Percentiles rank a stretch among this genome's conserved stretches.
Evolutionary conservation across 345 rosid species (phyloP).

Genomic region (Anastatica hierochuntica): DNA sequence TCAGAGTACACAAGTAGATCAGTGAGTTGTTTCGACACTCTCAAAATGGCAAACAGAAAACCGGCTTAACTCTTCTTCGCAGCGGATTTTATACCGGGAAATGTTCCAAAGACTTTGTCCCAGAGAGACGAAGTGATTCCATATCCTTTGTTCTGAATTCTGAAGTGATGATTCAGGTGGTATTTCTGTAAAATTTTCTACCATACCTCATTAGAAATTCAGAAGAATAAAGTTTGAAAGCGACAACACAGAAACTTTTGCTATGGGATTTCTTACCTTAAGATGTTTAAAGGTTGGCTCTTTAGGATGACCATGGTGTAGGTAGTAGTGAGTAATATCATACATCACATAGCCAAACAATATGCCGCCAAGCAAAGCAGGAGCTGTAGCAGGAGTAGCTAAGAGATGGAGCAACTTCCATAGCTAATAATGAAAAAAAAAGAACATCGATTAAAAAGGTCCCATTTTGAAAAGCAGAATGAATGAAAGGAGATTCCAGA

Average conservation of each 20-base stretch:
- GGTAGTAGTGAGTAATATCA: constrained; percentile 60
- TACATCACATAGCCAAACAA: constrained; percentile 61
- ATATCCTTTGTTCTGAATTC: constrained; percentile 44
- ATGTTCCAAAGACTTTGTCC: constrained; percentile 63
- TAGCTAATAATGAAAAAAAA: constrained; percentile 25
- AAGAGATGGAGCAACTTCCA: constrained; percentile 41
- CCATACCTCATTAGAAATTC: neutral
- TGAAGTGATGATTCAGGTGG: constrained; percentile 70
- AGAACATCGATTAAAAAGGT: too few relatives aligned
- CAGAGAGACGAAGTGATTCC: constrained; percentile 65
- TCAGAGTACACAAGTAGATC: constrained; percentile 13
- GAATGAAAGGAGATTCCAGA: too few relatives aligned
- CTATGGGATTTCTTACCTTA: too few relatives aligned
- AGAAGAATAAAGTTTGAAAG: too few relatives aligned
- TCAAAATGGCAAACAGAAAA: constrained; percentile 6
- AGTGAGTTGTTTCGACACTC: constrained; percentile 8
- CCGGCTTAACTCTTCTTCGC: constrained; percentile 16
- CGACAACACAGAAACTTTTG: too few relatives aligned
- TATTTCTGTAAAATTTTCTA: constrained; percentile 40
- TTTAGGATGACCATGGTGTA: constrained; percentile 66
- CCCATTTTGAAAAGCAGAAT: too few relatives aligned
- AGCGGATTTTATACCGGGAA: constrained; percentile 27
- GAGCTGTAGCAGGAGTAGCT: constrained; percentile 44
- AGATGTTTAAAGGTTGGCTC: constrained; percentile 33
- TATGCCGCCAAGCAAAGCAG: constrained; percentile 57